Evolutionary conservation across 2,329 filamentous ascomycete species (phyloP).

Genomic region (Aspergillus sp.): DNA sequence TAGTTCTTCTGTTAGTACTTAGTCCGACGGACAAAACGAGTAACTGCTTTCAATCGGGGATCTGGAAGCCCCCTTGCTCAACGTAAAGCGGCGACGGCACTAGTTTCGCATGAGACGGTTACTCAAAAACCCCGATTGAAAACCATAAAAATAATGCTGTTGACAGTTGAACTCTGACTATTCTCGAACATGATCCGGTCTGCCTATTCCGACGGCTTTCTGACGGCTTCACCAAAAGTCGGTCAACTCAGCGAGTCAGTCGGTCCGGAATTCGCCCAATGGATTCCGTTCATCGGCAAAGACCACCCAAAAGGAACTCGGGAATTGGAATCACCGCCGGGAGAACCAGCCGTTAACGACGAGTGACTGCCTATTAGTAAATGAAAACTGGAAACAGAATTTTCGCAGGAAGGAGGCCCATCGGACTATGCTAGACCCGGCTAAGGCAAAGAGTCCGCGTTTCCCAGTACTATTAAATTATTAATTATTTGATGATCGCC

Average conservation of each 20-base stretch:
- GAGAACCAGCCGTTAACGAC: not conserved
- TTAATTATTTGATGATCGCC: too few species aligned
- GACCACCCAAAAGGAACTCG: not conserved
- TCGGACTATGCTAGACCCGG: not conserved
- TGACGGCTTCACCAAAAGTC: conserved; percentile 5
- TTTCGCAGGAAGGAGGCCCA: not conserved
- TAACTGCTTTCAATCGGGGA: too few species aligned
- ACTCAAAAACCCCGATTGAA: not conserved
- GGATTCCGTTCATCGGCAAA: conserved; percentile 16
- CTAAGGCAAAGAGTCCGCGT: not conserved
- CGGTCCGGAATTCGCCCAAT: conserved; percentile 12
- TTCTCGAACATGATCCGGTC: too few species aligned
- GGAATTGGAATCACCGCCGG: too few species aligned
- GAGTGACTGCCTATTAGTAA: not conserved
- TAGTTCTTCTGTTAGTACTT: not conserved
- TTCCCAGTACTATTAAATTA: not conserved
- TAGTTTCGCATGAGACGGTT: not conserved
- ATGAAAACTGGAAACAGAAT: conserved; percentile 3
- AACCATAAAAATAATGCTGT: not conserved
- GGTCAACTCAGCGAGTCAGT: conserved; percentile 1
- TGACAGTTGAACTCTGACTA: too few species aligned
- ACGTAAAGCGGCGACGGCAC: not conserved
- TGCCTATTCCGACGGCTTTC: too few species aligned
- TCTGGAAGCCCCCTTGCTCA: not conserved
- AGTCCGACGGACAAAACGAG: too few species aligned